Conservation (phyloP, 1,284 basidiomycete species). For the Violaceomyces palustris region DNA sequence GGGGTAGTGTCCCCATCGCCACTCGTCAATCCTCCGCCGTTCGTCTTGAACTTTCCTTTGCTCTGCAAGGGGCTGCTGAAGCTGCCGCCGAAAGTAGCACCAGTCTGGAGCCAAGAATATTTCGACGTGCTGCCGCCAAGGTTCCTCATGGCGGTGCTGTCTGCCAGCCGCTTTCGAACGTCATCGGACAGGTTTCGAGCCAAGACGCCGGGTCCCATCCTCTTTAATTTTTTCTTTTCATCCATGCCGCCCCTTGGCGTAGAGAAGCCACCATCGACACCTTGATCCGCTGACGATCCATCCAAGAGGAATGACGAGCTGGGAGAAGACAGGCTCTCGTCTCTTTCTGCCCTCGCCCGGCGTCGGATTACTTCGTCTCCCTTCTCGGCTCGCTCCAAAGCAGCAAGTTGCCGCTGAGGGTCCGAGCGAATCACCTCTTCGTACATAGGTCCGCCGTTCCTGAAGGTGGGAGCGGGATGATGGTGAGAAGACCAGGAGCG, state of each 20-base stretch:
- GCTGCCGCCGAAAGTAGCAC: slow-evolving; percentile 7
- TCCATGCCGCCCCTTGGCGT: too few species aligned
- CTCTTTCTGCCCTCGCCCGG: too few species aligned
- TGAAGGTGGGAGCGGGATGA: slow-evolving; percentile 42
- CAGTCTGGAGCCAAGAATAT: slow-evolving; percentile 36
- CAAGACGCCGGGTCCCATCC: slow-evolving; percentile 30
- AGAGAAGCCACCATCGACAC: too few species aligned
- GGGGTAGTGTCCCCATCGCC: slow-evolving; percentile 7
- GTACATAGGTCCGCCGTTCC: slow-evolving; percentile 39
- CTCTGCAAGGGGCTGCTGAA: slow-evolving; percentile 13
- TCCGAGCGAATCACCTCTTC: slow-evolving; percentile 45
- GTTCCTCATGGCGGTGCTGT: slow-evolving; percentile 50
- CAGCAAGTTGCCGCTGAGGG: slow-evolving; percentile 41
- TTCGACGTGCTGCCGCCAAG: slow-evolving; percentile 36
- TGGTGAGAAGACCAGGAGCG: slow-evolving; percentile 47
- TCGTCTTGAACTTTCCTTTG: slow-evolving; percentile 21
- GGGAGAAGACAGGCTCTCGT: too few species aligned
- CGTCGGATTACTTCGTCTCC: slow-evolving; percentile 42
- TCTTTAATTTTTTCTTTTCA: slow-evolving; percentile 31
- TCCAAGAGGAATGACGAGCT: too few species aligned
- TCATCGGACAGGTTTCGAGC: slow-evolving; percentile 50
- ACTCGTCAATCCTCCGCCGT: neutral
- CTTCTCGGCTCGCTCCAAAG: slow-evolving; percentile 48
- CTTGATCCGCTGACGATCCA: too few species aligned
- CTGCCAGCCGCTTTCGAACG: slow-evolving; percentile 44